Evolutionary conservation across 352 stramenopile genomes (phyloP).

Genomic region (Phytopythium aichiense): DNA sequence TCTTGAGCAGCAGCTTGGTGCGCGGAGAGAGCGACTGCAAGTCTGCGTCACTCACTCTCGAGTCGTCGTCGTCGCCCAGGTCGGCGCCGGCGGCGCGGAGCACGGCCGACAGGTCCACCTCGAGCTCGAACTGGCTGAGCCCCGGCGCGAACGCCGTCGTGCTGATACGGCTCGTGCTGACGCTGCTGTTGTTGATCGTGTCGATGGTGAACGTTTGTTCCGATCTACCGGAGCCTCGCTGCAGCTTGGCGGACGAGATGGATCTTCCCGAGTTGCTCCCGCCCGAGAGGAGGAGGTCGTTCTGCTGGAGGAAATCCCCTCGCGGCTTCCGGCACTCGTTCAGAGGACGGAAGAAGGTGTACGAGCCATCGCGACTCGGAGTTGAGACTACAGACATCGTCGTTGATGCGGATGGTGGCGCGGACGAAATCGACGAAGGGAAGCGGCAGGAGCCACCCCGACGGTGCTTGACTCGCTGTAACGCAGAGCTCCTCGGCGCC

Average conservation of each 20-base stretch:
- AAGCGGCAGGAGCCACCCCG: constrained; percentile 6
- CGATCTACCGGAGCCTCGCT: background rate
- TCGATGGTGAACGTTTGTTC: background rate
- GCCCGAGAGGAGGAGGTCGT: background rate
- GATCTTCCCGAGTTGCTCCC: background rate
- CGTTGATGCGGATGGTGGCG: background rate
- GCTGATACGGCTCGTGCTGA: constrained; percentile 2
- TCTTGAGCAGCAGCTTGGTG: background rate
- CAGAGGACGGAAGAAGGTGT: constrained; percentile 3
- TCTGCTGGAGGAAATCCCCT: background rate
- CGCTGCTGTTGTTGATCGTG: constrained; percentile 7
- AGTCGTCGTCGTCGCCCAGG: constrained; percentile 14
- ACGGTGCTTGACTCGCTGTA: background rate
- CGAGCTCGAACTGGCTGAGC: constrained; percentile 36
- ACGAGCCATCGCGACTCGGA: background rate
- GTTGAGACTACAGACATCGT: background rate
- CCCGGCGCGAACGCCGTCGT: constrained; percentile 10
- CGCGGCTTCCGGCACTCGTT: background rate
- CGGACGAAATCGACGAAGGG: background rate
- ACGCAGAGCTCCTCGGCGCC: background rate
- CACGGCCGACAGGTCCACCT: constrained; percentile 11
- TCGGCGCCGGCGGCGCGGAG: background rate
- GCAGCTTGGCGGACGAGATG: background rate
- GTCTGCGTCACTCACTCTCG: constrained; percentile 13
- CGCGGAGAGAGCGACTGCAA: constrained; percentile 24